Base-by-base conservation (phyloP, 495 filamentous ascomycete genomes). In the Xylaria grammica region DNA sequence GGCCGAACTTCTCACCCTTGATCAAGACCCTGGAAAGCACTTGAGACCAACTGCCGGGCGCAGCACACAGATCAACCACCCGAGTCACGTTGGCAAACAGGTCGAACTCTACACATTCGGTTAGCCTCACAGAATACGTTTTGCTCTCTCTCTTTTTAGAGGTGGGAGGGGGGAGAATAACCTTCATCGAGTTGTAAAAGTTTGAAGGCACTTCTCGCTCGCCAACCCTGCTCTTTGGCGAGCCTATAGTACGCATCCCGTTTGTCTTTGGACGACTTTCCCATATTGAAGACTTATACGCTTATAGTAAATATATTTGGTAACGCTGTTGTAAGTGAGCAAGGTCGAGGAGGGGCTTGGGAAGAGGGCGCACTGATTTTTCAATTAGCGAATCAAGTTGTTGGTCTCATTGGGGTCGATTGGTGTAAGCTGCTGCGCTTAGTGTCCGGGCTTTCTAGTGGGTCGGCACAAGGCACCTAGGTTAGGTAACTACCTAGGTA, bases 191-290 rank as follows among this genome's bases (percentile, higher is more conserved):
- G 86, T 74, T 99, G 95, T 29, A 99, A 86, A 45, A 99, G 85
- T 73, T 99, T 99, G 87, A 96, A 99, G 34, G 95, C 95, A 62
- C 91, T 94, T 54, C 95, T 90, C 17, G 95, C 95, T 27, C 95
- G 91, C 94, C 94, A 99, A 62, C 95, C 94, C 84, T 98, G 93
- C 72, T 99, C 95, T 79, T 99, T 99, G 4, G 95, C 95, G 8
- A 99, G 89, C 30, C 95, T 87, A 74, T 99, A 99, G 78, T 99
- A 99, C 56, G 93, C 91, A 74, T 99, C 95, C 52, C 95, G 91
- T 81, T 99, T 99, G 72, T 99, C 95, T 78, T 99, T 99, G 38
- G 94, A 97, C 0, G 95, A 97, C 75, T 97, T 97, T 2, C 95
- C 95, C 95, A 99, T 99, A 24, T n/a, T 51, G 58, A 51, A 19